Conservation (phyloP, 2,329 filamentous ascomycete species). For the Daldinia sp. region DNA sequence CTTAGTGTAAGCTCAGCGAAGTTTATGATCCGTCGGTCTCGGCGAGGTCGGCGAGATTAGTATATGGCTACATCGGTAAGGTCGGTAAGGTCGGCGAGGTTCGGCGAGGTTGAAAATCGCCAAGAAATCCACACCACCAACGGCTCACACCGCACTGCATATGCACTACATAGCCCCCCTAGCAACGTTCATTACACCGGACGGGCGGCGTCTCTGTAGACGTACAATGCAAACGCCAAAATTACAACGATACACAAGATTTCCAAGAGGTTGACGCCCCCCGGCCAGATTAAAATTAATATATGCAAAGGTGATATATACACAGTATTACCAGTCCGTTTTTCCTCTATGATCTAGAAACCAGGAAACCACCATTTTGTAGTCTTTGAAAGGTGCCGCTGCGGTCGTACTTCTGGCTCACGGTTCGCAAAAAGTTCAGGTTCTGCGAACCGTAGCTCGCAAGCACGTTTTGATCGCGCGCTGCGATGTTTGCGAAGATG, state of each 20-base stretch:
- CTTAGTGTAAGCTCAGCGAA: background rate
- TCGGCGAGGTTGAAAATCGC: background rate
- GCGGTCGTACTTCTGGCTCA: background rate
- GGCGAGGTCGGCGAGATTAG: background rate
- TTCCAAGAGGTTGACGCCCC: background rate
- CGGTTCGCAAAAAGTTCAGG: background rate
- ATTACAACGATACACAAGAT: background rate
- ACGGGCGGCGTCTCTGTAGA: background rate
- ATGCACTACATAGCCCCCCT: background rate
- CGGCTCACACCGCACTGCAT: background rate
- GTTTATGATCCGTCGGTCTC: background rate
- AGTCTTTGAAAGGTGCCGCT: background rate
- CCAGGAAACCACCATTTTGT: background rate
- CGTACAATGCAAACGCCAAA: background rate
- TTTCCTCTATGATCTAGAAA: background rate
- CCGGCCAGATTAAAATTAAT: background rate
- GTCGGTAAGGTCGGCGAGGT: background rate
- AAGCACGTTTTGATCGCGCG: background rate
- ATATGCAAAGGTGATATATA: background rate
- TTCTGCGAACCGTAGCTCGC: constrained; percentile 1
- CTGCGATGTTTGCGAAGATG: background rate
- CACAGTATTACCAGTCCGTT: no score
- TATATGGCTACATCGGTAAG: background rate
- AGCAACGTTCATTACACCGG: background rate
- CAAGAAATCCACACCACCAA: background rate